Evolutionary conservation across 129 eudicot genomes (phyloP), one percentile per base, ranked within the genome.

Genomic region (Heracleum sosnowskyi): DNA sequence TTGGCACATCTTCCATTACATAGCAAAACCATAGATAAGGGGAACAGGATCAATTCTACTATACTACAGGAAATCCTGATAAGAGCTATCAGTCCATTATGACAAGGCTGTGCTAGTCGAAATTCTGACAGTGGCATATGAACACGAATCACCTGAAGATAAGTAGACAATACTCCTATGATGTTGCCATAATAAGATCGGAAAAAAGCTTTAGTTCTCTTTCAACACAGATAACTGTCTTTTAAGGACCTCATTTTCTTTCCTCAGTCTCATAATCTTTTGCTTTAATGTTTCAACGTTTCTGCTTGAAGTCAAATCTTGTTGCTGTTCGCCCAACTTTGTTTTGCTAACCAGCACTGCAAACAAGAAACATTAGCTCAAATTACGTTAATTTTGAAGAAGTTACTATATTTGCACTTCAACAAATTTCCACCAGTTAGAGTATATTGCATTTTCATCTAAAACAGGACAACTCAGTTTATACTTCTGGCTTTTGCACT

Each of bases 261-360:
- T 91, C 77, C 96, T 83, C 49, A 91, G 80, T 79, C 84, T 88
- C 96, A 88, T 91, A 42, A 91, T 84, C 86, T 88, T 91, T 86
- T 91, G 93, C 83, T 88, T 91, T 79, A 88, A 83, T 47, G 87
- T 41, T 41, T 78, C 80, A 4, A 78, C 80, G 6, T 78, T 64
- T 28, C 80, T 46, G 31, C 12, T 78, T 64, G 80, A 41, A 42
- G 22, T 66, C 33, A 29, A 11, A 44, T 78, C 80, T 41, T 51
- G 55, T 17, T 78, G 80, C 35, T 64, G 74, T 66, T 78, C 80
- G 24, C 28, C 75, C 42, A 78, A 16, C 29, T 66, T 91, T 73
- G 96, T 44, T 76, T 80, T 85, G 86, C 85, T 78, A 41, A 85
- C 81, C 46, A 88, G 84, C 85, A 91, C 89, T 89, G 89, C 77